phyloP scores from a whole-genome alignment of 129 eudicot species.

The Centaurea solstitialis region DNA sequence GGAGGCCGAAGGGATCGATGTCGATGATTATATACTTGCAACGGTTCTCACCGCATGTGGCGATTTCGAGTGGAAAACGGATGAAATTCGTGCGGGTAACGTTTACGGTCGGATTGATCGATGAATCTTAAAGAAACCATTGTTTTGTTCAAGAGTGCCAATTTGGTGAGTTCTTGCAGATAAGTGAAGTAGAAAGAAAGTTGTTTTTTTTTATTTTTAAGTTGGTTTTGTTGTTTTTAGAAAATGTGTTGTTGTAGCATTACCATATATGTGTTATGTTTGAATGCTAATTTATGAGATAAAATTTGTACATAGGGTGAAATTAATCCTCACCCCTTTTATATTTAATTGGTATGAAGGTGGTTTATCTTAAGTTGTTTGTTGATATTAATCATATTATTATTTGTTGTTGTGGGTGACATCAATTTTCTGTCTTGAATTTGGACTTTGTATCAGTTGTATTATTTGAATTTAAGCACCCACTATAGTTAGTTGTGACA shows the following conservation, averaged over 20 bases:
- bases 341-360: background rate
- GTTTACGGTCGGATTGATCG: slow-evolving; percentile 32
- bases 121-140: background rate
- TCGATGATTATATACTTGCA: slow-evolving; percentile 72
- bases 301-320: slow-evolving; percentile 31
- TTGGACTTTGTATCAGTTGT: too few relatives aligned
- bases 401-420: too few relatives aligned
- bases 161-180: too few relatives aligned
- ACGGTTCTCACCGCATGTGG: slow-evolving; percentile 87
- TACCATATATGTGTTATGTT: slow-evolving; percentile 3
- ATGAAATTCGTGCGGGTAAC: slow-evolving; percentile 27
- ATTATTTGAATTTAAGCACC: too few relatives aligned
- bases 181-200: too few relatives aligned
- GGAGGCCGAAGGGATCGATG: slow-evolving; percentile 78
- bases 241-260: slow-evolving; percentile 1
- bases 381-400: too few relatives aligned
- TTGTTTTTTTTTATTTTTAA: too few relatives aligned
- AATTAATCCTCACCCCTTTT: background rate
- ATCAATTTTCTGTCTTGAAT: too few relatives aligned
- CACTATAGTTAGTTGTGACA: too few relatives aligned
- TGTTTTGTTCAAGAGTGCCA: background rate
- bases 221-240: background rate
- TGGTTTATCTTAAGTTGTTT: too few relatives aligned
- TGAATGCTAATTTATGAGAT: background rate
- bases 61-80: slow-evolving; percentile 50